phyloP scores from a whole-genome alignment of 2,329 filamentous ascomycete genomes.

The Ilyonectria destructans region DNA sequence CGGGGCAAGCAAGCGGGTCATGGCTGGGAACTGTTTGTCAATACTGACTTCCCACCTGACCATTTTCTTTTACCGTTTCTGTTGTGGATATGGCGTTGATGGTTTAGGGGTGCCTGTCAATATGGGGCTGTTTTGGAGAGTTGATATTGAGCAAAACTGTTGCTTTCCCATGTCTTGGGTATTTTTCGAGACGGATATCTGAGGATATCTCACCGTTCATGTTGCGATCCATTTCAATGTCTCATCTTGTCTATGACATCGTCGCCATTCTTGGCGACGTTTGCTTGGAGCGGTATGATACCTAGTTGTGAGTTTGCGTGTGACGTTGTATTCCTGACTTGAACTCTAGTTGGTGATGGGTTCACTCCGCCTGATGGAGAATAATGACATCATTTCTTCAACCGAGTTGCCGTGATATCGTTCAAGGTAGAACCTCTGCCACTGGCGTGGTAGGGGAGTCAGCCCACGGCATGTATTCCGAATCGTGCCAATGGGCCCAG shows the following conservation, averaged over 20 bases:
- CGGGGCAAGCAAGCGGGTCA: not conserved
- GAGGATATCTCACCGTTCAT: conserved; percentile 2
- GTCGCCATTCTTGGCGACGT: not conserved
- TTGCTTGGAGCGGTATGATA: not conserved
- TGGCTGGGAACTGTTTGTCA: conserved; percentile 9
- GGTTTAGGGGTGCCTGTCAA: conserved; percentile 12
- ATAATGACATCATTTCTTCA: not conserved
- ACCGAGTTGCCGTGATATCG: not conserved
- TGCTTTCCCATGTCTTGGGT: conserved; percentile 13
- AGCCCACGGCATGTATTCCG: not conserved
- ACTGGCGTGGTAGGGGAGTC: not conserved
- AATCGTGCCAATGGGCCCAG: not conserved
- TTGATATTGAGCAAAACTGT: conserved; percentile 8
- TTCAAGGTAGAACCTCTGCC: not conserved
- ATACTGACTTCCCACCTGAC: conserved; percentile 2
- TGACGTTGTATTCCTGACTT: not conserved
- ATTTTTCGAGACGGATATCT: conserved; percentile 5
- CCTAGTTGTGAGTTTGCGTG: not conserved
- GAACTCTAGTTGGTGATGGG: not conserved
- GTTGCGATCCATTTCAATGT: conserved; percentile 4
- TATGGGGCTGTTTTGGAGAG: conserved; percentile 24
- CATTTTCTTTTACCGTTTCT: conserved; percentile 1
- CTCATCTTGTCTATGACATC: not conserved
- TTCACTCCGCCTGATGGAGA: not conserved
- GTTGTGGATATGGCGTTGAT: conserved; percentile 25